Evolutionary conservation across 2,329 filamentous ascomycete genomes (phyloP).

Genomic region (Aspergillus costaricaensis): DNA sequence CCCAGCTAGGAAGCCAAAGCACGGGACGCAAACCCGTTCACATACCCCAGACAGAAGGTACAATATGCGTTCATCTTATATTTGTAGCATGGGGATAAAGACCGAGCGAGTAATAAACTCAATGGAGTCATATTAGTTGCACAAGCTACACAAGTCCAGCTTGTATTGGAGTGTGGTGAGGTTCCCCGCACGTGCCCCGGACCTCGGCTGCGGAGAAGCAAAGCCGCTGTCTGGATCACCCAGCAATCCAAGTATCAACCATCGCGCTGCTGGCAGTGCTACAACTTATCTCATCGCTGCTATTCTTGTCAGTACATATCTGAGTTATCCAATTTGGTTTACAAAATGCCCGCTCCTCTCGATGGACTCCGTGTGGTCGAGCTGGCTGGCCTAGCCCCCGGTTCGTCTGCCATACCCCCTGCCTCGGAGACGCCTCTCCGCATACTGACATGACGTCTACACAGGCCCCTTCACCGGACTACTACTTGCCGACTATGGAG

Average conservation of each 20-base stretch:
- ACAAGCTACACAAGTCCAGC: too few relatives aligned
- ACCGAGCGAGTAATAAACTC: too few relatives aligned
- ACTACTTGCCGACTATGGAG: conserved; percentile 86
- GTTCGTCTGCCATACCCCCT: conserved; percentile 39
- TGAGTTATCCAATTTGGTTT: too few relatives aligned
- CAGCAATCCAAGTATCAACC: neutral
- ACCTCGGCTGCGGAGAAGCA: conserved; percentile 25
- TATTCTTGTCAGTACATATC: neutral
- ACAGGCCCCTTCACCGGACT: conserved; percentile 84
- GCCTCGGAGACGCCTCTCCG: too few relatives aligned
- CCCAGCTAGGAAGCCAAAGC: too few relatives aligned
- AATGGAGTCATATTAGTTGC: too few relatives aligned
- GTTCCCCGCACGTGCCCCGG: conserved; percentile 26
- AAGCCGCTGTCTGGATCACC: neutral
- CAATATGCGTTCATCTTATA: too few relatives aligned
- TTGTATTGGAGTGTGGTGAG: neutral
- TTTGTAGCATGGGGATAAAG: too few relatives aligned
- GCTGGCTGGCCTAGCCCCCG: conserved; percentile 67
- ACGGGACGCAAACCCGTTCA: too few relatives aligned
- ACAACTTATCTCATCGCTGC: neutral
- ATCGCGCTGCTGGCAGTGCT: neutral
- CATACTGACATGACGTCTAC: conserved; percentile 1
- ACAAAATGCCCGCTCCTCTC: conserved; percentile 47
- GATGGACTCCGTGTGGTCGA: conserved; percentile 64
- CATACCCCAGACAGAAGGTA: too few relatives aligned